Base-by-base conservation (phyloP, 2,329 filamentous ascomycete species). In the Neofusicoccum sp. region DNA sequence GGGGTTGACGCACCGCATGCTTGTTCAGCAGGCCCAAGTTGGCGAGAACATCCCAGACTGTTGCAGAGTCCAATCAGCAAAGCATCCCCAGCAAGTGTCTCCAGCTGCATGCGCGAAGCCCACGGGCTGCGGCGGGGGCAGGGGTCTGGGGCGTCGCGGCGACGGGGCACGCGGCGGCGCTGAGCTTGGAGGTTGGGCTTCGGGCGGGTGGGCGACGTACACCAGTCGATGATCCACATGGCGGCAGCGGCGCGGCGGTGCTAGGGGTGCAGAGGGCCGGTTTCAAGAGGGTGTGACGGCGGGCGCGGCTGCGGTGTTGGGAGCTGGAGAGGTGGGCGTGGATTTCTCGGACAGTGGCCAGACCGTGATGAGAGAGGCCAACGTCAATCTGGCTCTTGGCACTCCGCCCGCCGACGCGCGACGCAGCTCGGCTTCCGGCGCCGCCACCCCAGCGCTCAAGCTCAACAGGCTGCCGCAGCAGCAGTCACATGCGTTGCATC, bases 161-260 rank as follows among this genome's bases (percentile, higher is more conserved):
- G 49, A 54, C 33, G 47, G 51, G 40, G 41, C 30, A 49, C 48
- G 59, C 48, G 33, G 34, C 33, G 62, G 63, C 48, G 26, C 20
- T 48, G 38, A 51, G 28, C 34, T 40, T 48, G 24, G 38, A 40
- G 51, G 36, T 43, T 33, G 51, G 48, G 51, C 14, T 6, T 41
- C 14, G 28, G 48, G 36, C 24, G 26, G 49, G 49, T 11, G 14
- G 30, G 16, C 40, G 26, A 61, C 51, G 44, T 61, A 58, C 60
- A 95, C 91, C 91, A 96, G 85, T 93, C 91, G 75, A 96, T 80
- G 77, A 96, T 90, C 90, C 91, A 96, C 91, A 96, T 96, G 66
- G 73, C 82, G 61, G 38, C 51, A n/a, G 26, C 3, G 49, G 28
- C n/a, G 28, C 24, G 44, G 44, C 41, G n/a, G 44, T 33, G 57